phyloP scores from a whole-genome alignment of 2,329 filamentous ascomycete genomes.

The Tolypocladium amazonense region DNA sequence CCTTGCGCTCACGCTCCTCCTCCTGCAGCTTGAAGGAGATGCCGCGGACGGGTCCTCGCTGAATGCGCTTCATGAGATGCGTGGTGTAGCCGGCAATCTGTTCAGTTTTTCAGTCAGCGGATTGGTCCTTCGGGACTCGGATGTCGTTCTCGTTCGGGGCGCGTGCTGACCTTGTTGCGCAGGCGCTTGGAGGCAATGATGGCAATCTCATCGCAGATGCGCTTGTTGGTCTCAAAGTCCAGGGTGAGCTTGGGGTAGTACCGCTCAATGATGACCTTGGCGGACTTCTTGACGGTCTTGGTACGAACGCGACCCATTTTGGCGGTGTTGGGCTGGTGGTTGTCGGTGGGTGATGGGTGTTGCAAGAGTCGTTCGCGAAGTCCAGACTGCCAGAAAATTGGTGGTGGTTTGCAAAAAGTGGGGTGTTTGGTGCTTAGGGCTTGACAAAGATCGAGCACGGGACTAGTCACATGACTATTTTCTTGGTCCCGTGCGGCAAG shows the following conservation, averaged over 20 bases:
- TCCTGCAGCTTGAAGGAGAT: conserved; percentile 99
- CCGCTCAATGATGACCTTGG: conserved; percentile 99
- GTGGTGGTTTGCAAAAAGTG: conserved; percentile 16
- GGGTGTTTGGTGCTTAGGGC: conserved; percentile 18
- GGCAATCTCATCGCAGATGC: conserved; percentile 99
- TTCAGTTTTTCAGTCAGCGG: conserved; percentile 5
- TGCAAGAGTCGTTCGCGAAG: conserved; percentile 15
- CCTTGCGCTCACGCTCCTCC: conserved; percentile 99
- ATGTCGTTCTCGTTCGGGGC: background rate
- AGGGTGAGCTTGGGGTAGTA: conserved; percentile 97
- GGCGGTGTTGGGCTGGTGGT: conserved; percentile 35
- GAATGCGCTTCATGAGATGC: conserved; percentile 99
- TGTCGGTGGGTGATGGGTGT: conserved; percentile 23
- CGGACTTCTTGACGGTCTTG: conserved; percentile 65
- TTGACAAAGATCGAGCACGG: conserved; percentile 10
- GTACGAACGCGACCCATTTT: conserved; percentile 63
- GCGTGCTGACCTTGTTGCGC: conserved; percentile 78
- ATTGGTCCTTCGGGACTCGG: background rate
- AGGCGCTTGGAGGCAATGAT: conserved; percentile 99
- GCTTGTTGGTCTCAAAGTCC: conserved; percentile 99
- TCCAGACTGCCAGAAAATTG: conserved; percentile 14
- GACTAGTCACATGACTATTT: conserved; percentile 13
- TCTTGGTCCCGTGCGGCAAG: no score
- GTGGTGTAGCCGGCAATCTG: conserved; percentile 98
- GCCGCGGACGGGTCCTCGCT: conserved; percentile 96